phyloP scores from a whole-genome alignment of 306 rosid genomes.

The Glycine tomentella region DNA sequence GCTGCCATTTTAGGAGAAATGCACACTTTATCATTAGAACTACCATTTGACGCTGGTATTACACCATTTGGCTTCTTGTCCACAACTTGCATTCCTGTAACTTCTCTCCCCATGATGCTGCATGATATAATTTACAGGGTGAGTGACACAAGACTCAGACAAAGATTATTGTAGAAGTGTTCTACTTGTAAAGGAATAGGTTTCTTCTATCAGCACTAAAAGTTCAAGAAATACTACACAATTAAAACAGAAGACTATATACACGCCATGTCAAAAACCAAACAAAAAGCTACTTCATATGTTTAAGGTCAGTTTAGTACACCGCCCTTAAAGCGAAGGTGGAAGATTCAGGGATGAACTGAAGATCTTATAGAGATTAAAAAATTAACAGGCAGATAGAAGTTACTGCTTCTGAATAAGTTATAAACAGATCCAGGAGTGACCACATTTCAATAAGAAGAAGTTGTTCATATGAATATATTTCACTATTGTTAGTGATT shows the following conservation, averaged over 20 bases:
- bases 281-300: neutral
- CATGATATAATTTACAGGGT: constrained; percentile 41
- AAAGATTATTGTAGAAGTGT: neutral
- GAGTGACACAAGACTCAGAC: constrained; percentile 29
- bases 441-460: neutral
- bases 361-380: neutral
- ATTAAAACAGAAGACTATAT: neutral
- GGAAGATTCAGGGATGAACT: constrained; percentile 15
- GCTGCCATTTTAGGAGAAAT: constrained; percentile 57
- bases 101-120: constrained; percentile 94
- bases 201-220: neutral
- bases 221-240: neutral
- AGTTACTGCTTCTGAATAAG: neutral
- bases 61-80: constrained; percentile 63
- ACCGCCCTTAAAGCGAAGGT: neutral
- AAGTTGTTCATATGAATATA: neutral
- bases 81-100: constrained; percentile 57
- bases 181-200: constrained; percentile 35
- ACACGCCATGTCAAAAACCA: neutral
- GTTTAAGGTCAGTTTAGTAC: neutral
- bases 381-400: neutral
- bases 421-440: constrained; percentile 46
- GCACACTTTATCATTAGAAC: constrained; percentile 53
- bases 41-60: constrained; percentile 48
- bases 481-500: neutral